A percentile compares a stretch with the other conserved stretches of the same genome.
Evolutionary conservation across 1,284 basidiomycete genomes (phyloP).

Genomic region (Boletus semigastroideus): DNA sequence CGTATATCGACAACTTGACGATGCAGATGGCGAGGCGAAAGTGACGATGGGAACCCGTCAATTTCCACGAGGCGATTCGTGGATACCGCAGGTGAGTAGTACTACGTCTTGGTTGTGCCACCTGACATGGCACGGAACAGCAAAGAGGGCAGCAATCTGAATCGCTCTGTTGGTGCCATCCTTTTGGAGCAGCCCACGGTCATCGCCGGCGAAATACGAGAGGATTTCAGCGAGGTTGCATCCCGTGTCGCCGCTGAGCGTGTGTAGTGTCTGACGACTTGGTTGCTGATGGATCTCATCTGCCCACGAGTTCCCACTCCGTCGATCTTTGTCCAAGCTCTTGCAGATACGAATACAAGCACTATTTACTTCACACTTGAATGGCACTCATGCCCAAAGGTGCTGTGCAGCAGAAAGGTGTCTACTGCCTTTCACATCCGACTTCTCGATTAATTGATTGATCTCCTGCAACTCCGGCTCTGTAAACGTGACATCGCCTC

Average conservation of each 20-base stretch:
- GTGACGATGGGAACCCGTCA: conserved; percentile 30
- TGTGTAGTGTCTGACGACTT: neutral
- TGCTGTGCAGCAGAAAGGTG: conserved; percentile 9
- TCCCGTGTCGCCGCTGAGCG: neutral
- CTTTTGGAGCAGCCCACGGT: neutral
- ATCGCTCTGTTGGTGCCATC: neutral
- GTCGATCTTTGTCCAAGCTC: neutral
- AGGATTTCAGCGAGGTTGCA: neutral
- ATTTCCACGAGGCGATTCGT: neutral
- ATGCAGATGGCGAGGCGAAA: conserved; percentile 78
- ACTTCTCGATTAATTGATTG: conserved; percentile 9
- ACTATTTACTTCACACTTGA: neutral
- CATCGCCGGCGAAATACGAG: neutral
- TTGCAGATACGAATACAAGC: neutral
- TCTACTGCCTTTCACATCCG: conserved; percentile 19
- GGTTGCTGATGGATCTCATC: neutral
- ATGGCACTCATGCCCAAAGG: conserved; percentile 20
- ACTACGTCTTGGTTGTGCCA: neutral
- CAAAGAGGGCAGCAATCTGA: neutral
- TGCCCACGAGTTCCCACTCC: neutral
- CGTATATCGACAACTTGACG: conserved; percentile 87
- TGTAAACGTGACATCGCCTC: conserved; percentile 20
- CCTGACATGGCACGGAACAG: neutral
- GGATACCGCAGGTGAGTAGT: conserved; percentile 7
- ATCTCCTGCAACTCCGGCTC: conserved; percentile 24